phyloP scores from a whole-genome alignment of 2,329 filamentous ascomycete species.

The Alternaria panax region DNA sequence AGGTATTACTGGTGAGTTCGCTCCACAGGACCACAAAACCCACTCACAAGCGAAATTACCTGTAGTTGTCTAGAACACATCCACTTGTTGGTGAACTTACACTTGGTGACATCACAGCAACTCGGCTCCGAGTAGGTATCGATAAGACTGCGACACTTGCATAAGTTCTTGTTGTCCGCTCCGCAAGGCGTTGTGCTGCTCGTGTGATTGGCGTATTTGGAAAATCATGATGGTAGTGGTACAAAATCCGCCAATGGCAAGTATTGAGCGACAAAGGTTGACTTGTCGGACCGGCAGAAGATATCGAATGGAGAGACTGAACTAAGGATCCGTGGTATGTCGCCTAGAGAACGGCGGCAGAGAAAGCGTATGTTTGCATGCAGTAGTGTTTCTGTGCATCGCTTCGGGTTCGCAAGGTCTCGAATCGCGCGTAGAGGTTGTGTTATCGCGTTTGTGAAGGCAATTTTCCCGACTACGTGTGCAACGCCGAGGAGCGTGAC shows the following conservation, averaged over 20 bases:
- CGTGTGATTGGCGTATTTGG: conserved; percentile 15
- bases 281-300: not conserved
- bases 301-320: not conserved
- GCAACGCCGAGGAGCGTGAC: not conserved
- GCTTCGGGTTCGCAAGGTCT: not conserved
- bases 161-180: conserved; percentile 2
- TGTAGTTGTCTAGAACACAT: conserved; percentile 10
- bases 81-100: not conserved
- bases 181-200: conserved; percentile 3
- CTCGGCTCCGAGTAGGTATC: conserved; percentile 14
- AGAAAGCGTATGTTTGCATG: not conserved
- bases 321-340: conserved; percentile 1
- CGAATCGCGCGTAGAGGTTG: not conserved
- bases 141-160: conserved; percentile 17
- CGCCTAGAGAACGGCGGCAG: not conserved
- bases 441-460: not conserved
- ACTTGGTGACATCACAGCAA: conserved; percentile 13
- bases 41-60: conserved; percentile 16
- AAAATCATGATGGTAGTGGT: conserved; percentile 3
- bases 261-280: not conserved
- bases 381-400: conserved; percentile 4
- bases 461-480: not conserved
- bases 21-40: conserved; percentile 9
- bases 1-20: not conserved
- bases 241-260: conserved; percentile 12